Conservation (phyloP, 1,284 basidiomycete genomes). For the Lentinula novae-zelandiae region DNA sequence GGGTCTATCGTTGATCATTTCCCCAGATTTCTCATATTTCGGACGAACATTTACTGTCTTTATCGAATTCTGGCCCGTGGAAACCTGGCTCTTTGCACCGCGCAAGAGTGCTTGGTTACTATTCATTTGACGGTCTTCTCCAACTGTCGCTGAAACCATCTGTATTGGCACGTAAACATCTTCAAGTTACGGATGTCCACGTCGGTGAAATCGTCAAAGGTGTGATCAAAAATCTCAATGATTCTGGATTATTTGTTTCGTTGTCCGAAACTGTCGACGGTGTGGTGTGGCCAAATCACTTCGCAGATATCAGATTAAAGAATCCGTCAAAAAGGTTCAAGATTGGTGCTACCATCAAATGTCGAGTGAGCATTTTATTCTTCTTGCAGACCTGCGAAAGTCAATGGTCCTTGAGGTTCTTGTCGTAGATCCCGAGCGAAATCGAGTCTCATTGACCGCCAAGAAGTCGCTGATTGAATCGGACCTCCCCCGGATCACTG, state of each 20-base stretch:
- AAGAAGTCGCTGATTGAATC: conserved; percentile 92
- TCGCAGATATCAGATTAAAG: conserved; percentile 90
- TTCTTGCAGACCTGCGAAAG: background rate
- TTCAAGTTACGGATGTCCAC: conserved; percentile 82
- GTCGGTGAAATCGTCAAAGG: conserved; percentile 85
- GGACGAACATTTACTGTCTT: conserved; percentile 82
- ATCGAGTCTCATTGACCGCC: conserved; percentile 84
- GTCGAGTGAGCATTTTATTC: conserved; percentile 53
- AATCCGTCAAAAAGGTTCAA: conserved; percentile 94
- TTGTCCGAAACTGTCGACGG: conserved; percentile 87
- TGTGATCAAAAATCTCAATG: conserved; percentile 79
- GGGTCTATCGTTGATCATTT: conserved; percentile 6
- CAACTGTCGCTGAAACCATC: conserved; percentile 85
- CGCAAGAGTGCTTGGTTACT: conserved; percentile 89
- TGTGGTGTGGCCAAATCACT: conserved; percentile 93
- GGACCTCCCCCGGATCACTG: conserved; percentile 65
- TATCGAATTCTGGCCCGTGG: conserved; percentile 79
- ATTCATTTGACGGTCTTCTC: conserved; percentile 84
- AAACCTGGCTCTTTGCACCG: conserved; percentile 76
- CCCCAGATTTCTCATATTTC: conserved; percentile 88
- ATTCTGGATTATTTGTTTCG: conserved; percentile 79
- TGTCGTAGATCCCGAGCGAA: conserved; percentile 77
- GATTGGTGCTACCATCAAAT: conserved; percentile 80
- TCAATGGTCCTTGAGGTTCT: conserved; percentile 60
- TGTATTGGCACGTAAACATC: conserved; percentile 82